Conservation (phyloP, 192 early-diverging fungal species). For the Gryganskiella cystojenkinii region DNA sequence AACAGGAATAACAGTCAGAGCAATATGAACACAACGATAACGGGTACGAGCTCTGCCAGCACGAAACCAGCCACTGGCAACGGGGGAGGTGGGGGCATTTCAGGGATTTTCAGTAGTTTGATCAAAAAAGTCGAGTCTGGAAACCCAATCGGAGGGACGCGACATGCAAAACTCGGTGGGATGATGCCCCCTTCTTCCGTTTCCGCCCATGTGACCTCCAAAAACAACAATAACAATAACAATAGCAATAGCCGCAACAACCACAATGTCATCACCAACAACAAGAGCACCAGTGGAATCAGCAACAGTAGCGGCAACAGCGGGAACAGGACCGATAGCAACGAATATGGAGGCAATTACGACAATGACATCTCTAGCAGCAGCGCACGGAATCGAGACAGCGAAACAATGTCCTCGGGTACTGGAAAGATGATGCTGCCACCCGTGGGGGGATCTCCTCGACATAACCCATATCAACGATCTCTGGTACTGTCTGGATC, state of each 20-base stretch:
- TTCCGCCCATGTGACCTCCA: conserved; percentile 16
- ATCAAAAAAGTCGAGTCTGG: conserved; percentile 42
- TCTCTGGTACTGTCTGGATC: conserved; percentile 23
- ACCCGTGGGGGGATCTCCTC: conserved; percentile 23
- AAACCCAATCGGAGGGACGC: conserved; percentile 42
- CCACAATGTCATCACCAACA: background rate
- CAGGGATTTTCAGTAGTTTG: conserved; percentile 36
- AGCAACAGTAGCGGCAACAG: background rate
- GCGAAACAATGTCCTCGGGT: too few relatives aligned
- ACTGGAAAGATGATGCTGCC: conserved; percentile 37
- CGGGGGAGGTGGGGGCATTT: background rate
- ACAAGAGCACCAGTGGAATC: background rate
- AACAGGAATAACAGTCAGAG: background rate
- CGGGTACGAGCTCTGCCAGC: background rate
- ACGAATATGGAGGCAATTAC: background rate
- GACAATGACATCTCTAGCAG: background rate
- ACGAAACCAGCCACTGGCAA: background rate
- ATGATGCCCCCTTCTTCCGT: conserved; percentile 41
- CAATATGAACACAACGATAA: background rate
- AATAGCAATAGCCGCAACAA: background rate
- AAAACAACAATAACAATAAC: background rate
- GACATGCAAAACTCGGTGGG: conserved; percentile 33
- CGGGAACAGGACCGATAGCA: background rate
- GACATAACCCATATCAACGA: conserved; percentile 36
- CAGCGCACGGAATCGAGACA: too few relatives aligned